phyloP scores from a whole-genome alignment of 768 basidiomycete genomes.

The Glaciozyma martinii region DNA sequence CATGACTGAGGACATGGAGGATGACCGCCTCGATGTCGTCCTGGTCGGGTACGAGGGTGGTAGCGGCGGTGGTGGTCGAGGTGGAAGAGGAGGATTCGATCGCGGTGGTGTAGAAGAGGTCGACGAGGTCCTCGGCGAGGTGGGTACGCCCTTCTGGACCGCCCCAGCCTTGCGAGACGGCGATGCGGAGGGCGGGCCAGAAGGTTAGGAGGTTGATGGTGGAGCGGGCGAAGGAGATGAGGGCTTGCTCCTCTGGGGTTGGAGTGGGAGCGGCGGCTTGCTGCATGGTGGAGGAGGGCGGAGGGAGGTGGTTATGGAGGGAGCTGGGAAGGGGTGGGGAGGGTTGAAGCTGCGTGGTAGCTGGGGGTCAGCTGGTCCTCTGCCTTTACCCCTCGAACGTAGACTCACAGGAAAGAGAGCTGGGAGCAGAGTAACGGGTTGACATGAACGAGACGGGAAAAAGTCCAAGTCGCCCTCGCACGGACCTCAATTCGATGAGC shows the following conservation, averaged over 20 bases:
- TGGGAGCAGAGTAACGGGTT: too few relatives aligned
- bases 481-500: too few relatives aligned
- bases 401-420: too few relatives aligned
- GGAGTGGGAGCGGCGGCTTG: background rate
- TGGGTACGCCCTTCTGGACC: constrained; percentile 49
- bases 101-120: constrained; percentile 53
- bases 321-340: too few relatives aligned
- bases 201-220: constrained; percentile 67
- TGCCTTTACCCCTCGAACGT: too few relatives aligned
- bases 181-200: constrained; percentile 80
- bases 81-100: background rate
- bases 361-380: too few relatives aligned
- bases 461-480: too few relatives aligned
- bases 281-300: too few relatives aligned
- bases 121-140: constrained; percentile 50
- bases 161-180: constrained; percentile 79
- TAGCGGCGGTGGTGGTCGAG: constrained; percentile 11
- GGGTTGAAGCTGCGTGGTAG: too few relatives aligned
- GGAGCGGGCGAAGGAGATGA: constrained; percentile 72
- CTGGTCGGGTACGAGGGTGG: constrained; percentile 48
- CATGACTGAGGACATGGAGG: constrained; percentile 73
- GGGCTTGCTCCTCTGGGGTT: constrained; percentile 6
- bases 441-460: too few relatives aligned
- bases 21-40: constrained; percentile 73
- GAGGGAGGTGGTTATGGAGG: too few relatives aligned